phyloP scores from a whole-genome alignment of 768 basidiomycete species.

The Tylopilus felleus region DNA sequence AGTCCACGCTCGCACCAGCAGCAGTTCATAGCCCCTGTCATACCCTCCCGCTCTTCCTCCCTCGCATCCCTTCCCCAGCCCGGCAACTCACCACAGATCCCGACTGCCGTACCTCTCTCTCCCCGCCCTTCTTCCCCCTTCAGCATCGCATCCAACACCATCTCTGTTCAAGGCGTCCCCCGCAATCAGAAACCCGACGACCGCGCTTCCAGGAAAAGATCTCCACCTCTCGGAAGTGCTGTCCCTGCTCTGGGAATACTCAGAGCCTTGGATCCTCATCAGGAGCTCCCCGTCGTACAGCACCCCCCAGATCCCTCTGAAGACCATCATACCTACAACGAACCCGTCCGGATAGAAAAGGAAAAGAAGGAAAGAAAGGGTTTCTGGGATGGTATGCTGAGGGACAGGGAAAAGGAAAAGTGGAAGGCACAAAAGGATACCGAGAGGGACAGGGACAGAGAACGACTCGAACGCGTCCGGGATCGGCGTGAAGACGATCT shows the following conservation, averaged over 20 bases:
- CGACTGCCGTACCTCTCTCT: slow-evolving; percentile 18
- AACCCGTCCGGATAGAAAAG: slow-evolving; percentile 30
- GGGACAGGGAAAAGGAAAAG: slow-evolving; percentile 35
- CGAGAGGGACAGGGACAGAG: slow-evolving; percentile 37
- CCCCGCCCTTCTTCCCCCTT: slow-evolving; percentile 48
- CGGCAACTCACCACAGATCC: slow-evolving; percentile 38
- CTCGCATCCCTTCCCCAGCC: slow-evolving; percentile 45
- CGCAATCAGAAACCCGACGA: slow-evolving; percentile 20
- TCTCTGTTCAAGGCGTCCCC: slow-evolving; percentile 12
- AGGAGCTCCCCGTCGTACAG: slow-evolving; percentile 15
- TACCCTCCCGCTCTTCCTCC: slow-evolving; percentile 50
- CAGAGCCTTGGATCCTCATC: slow-evolving; percentile 57
- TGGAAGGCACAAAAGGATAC: slow-evolving; percentile 29
- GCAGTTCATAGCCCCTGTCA: slow-evolving; percentile 27
- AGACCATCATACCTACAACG: slow-evolving; percentile 27
- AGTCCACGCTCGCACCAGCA: slow-evolving; percentile 26
- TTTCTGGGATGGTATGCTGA: slow-evolving; percentile 48
- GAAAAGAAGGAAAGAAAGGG: slow-evolving; percentile 52
- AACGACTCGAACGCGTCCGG: slow-evolving; percentile 30
- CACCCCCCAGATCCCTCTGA: slow-evolving; percentile 28
- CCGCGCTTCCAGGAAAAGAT: slow-evolving; percentile 27
- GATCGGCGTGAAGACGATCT: slow-evolving; percentile 43
- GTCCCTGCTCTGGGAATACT: slow-evolving; percentile 16
- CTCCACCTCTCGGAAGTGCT: slow-evolving; percentile 30
- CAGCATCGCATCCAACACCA: slow-evolving; percentile 31